Evolutionary conservation across 2,329 filamentous ascomycete species (phyloP).

Genomic region (Aspergillus sp.): DNA sequence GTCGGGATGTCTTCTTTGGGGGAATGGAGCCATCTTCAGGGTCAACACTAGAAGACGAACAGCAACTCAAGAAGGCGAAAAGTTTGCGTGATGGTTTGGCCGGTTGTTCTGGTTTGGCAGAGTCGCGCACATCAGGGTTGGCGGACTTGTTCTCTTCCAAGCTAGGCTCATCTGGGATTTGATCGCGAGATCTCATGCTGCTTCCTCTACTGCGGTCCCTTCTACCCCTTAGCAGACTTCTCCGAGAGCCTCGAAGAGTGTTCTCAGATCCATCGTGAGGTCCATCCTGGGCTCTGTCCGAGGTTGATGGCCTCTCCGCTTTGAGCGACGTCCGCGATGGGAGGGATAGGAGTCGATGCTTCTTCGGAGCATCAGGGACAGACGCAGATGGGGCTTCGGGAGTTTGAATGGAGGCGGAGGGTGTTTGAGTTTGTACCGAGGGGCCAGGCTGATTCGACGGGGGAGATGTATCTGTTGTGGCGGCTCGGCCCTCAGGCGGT

Average conservation of each 20-base stretch:
- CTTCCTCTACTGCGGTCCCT: conserved; percentile 72
- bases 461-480: conserved; percentile 27
- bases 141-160: conserved; percentile 39
- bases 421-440: conserved; percentile 15
- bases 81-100: conserved; percentile 45
- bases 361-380: conserved; percentile 36
- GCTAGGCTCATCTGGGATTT: conserved; percentile 39
- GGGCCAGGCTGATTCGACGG: conserved; percentile 26
- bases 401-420: conserved; percentile 25
- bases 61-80: conserved; percentile 55
- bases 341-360: conserved; percentile 42
- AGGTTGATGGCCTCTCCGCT: conserved; percentile 38
- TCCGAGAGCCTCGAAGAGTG: conserved; percentile 67
- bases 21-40: conserved; percentile 49
- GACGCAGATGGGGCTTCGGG: conserved; percentile 23
- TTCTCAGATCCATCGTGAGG: conserved; percentile 54
- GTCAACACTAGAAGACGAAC: conserved; percentile 52
- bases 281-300: conserved; percentile 40
- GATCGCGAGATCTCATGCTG: conserved; percentile 49
- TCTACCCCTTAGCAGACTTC: conserved; percentile 65
- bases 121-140: conserved; percentile 36
- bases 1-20: conserved; percentile 51
- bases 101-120: conserved; percentile 45
- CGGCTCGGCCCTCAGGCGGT: conserved; percentile 28
- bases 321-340: conserved; percentile 46